Percentiles rank a stretch among this genome's conserved stretches.
Evolutionary conservation across 306 rosid species (phyloP).

Genomic region (Pueraria montana): DNA sequence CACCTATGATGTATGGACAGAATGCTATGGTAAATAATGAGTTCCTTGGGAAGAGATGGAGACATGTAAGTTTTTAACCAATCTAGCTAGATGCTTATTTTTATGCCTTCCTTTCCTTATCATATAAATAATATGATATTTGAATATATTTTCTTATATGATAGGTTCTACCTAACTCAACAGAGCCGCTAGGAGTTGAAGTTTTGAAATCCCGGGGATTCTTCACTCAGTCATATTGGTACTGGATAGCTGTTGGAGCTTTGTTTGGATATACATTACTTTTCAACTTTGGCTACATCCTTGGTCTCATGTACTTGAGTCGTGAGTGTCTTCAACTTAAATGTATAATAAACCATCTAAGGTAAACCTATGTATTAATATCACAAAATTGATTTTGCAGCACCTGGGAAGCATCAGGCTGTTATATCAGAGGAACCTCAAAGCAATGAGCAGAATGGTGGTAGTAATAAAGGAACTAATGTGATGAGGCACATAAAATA

Average conservation of each 20-base stretch:
- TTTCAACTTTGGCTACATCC: conserved; percentile 56
- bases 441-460: neutral
- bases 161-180: conserved; percentile 58
- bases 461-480: neutral
- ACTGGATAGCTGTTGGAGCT: conserved; percentile 55
- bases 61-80: conserved; percentile 48
- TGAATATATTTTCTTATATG: conserved; percentile 14
- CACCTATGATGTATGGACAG: conserved; percentile 64
- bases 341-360: neutral
- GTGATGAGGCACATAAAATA: neutral
- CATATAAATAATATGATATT: conserved; percentile 28
- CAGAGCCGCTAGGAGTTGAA: conserved; percentile 58
- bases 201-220: conserved; percentile 62
- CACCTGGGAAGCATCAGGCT: neutral
- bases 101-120: neutral
- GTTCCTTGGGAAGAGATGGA: conserved; percentile 56
- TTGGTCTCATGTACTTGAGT: conserved; percentile 63
- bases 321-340: conserved; percentile 59
- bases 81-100: neutral
- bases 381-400: neutral
- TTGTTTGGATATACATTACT: conserved; percentile 53
- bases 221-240: conserved; percentile 56
- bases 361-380: neutral
- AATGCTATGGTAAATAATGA: conserved; percentile 59
- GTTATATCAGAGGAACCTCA: neutral